Conservation (phyloP, 1,284 basidiomycete genomes). For the Tylopilus orsonianus region DNA sequence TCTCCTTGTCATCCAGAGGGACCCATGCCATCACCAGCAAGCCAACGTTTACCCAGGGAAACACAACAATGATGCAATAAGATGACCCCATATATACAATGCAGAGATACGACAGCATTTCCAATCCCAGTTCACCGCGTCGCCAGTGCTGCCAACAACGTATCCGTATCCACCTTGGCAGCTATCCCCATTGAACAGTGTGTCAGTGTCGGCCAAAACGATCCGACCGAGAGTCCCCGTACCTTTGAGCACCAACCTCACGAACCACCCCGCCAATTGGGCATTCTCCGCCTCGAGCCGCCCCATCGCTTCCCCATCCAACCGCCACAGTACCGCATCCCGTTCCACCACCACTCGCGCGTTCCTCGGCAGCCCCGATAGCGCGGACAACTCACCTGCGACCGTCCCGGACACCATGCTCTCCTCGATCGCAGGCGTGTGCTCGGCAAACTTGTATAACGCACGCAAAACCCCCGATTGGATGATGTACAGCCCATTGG, state of each 20-base stretch:
- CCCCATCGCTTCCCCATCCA: slow-evolving; percentile 57
- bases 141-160: slow-evolving; percentile 71
- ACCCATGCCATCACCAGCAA: too few relatives aligned
- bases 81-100: too few relatives aligned
- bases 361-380: slow-evolving; percentile 77
- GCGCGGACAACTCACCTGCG: slow-evolving; percentile 83
- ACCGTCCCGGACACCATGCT: slow-evolving; percentile 92
- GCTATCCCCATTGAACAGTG: too few relatives aligned
- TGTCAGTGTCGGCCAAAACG: too few relatives aligned
- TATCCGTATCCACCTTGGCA: slow-evolving; percentile 79
- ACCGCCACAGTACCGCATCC: slow-evolving; percentile 77
- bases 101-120: too few relatives aligned
- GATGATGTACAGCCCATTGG: slow-evolving; percentile 86
- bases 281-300: slow-evolving; percentile 67
- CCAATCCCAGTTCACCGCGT: slow-evolving; percentile 43
- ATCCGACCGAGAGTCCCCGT: slow-evolving; percentile 4
- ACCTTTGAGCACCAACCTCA: slow-evolving; percentile 81
- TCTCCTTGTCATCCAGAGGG: too few relatives aligned
- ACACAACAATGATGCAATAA: too few relatives aligned
- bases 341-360: slow-evolving; percentile 85
- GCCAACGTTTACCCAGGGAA: too few relatives aligned
- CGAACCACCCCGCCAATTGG: slow-evolving; percentile 64
- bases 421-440: slow-evolving; percentile 69
- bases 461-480: slow-evolving; percentile 83
- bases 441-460: slow-evolving; percentile 73